phyloP scores from a whole-genome alignment of 2,329 filamentous ascomycete genomes.

The Bipolaris zeicola region DNA sequence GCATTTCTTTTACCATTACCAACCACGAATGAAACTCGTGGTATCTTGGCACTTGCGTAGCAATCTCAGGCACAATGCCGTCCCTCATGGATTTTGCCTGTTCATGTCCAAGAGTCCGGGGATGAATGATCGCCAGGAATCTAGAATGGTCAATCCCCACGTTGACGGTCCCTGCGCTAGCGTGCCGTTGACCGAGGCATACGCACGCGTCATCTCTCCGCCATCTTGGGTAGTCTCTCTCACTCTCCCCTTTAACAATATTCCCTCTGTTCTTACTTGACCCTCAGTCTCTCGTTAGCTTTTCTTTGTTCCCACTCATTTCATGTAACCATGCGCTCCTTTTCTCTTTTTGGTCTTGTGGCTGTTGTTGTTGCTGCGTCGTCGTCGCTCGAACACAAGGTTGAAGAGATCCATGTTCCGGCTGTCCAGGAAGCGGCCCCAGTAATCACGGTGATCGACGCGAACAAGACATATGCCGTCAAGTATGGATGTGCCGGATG shows the following conservation, averaged over 20 bases:
- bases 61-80: background rate
- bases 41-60: background rate
- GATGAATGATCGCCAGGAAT: background rate
- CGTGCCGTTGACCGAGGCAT: constrained; percentile 17
- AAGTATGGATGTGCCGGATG: constrained; percentile 39
- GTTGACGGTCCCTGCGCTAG: constrained; percentile 20
- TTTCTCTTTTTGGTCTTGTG: constrained; percentile 14
- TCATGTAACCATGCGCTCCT: constrained; percentile 20
- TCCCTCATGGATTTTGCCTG: background rate
- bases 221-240: constrained; percentile 7
- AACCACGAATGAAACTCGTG: background rate
- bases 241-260: constrained; percentile 6
- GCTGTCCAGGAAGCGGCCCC: constrained; percentile 9
- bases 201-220: constrained; percentile 6
- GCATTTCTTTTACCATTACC: background rate
- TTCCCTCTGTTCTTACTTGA: background rate
- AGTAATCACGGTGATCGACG: constrained; percentile 24
- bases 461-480: constrained; percentile 33
- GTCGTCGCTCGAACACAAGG: background rate
- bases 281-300: constrained; percentile 8
- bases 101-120: background rate
- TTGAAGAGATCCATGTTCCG: background rate
- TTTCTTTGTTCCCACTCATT: background rate
- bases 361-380: constrained; percentile 15
- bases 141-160: constrained; percentile 1